Base-by-base conservation (phyloP, 2,329 filamentous ascomycete species). In the Pseudocercospora vitis region DNA sequence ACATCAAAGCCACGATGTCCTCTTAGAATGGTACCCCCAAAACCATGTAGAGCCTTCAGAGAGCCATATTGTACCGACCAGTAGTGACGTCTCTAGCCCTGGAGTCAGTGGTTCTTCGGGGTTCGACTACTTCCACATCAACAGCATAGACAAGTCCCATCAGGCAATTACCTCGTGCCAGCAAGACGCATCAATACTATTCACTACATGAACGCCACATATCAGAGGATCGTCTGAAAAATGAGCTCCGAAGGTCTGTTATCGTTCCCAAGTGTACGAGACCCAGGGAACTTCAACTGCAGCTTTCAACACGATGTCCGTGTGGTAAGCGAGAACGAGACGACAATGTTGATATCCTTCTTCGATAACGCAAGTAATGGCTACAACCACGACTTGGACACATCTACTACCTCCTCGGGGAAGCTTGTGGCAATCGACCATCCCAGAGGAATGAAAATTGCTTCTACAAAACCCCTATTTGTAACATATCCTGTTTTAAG, bases 91-190 rank as follows among this genome's bases (percentile, higher is more conserved):
- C 0, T 61, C 73, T 79, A 73, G 67, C 78, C 24, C 24, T 19
- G 37, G 37, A 11, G 24, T 21, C 7, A 42, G 37, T 24, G 37
- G 37, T 7, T 23, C 37, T 2, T 42, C 37, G 21, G 37, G 37
- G 12, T 42, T 42, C 37, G 77, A 79, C 57, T 79, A 73, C 64
- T 78, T 78, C 64, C 79, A 81, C 64, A 76, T 82, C 65, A 81
- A 82, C 67, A 78, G 77, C 39, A 67, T 83, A 28, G 76, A 80
- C 61, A 81, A 81, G 62, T 74, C 76, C 59, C 65, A 0, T 61
- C 71, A 0, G 78, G 78, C 7, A 76, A 82, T 60, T 83, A 79
- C 54, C 63, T 74, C 26, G 61, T 74, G 12, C 73, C 72, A 0
- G 63, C 66, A 35, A 68, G 72, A 2, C 68, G 70, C 51, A 70